Evolutionary conservation across 805 yeast genomes (phyloP), one percentile per base, ranked within the genome.

Genomic region (Wickerhamomyces canadensis): DNA sequence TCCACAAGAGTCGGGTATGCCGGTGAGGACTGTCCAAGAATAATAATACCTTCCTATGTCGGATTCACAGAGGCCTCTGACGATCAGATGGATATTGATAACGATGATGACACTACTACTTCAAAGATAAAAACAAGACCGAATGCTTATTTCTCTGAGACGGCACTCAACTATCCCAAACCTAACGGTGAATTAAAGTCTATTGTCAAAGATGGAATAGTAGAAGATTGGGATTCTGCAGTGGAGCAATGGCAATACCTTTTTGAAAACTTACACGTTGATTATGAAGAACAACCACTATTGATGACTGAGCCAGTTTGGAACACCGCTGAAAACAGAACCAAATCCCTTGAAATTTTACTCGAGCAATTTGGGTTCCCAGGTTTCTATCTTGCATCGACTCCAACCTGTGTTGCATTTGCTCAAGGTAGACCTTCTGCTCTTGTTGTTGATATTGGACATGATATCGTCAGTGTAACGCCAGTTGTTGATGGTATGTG

Each of bases 391-490:
- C 57, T 85, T 18, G 88, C 85, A 12, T 81, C 87, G 40, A 71
- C 81, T 8, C 91, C 96, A n/a, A 81, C 94, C 0, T 83, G 95
- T 62, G 79, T 84, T 2, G 78, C 95, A 2, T 89, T 89, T 61
- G 88, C 91, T 10, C 82, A 84, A 45, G 96, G 95, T 4, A 72
- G 94, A 55, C 88, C 95, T 31, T 82, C 81, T 42, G 87, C 95
- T 56, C 65, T 87, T 23, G 87, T 87, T 27, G 91, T 87, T 27
- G 95, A 87, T 57, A 62, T 85, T 27, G 96, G 96, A 6, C 93
- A 84, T 54, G 89, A 84, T 54, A 64, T 80, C 3, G 67, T 74
- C 15, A 77, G 86, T 43, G 89, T 80, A 1, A 81, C 93, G 5
- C 95, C 89, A 2, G 87, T 84, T 16, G 77, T 80, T 42, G 95